Percentiles rank a stretch among this genome's conserved stretches.
Conservation (phyloP, 257 asterid species). For the Mentha longifolia region DNA sequence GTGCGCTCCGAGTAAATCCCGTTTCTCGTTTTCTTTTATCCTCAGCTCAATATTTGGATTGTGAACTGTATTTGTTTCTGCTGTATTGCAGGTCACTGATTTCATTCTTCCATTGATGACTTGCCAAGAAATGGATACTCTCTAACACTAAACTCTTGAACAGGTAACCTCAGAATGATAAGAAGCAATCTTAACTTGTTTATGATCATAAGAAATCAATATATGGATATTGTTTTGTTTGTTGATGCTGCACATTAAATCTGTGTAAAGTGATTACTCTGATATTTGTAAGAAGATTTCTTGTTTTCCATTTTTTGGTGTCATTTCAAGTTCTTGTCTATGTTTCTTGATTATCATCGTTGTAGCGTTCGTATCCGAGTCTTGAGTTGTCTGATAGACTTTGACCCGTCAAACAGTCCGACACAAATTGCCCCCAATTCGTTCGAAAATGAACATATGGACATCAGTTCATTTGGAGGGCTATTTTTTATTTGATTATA, state of each 20-base stretch:
- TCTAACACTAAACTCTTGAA: constrained; percentile 10
- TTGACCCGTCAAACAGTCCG: too few relatives aligned
- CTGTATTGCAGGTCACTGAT: constrained; percentile 12
- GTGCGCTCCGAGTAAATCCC: not conserved
- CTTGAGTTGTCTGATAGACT: not conserved
- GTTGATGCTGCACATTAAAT: constrained; percentile 22
- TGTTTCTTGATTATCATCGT: not conserved
- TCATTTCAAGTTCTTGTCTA: not conserved
- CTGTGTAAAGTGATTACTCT: constrained; percentile 29
- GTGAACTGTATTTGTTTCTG: not conserved
- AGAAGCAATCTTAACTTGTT: constrained; percentile 7
- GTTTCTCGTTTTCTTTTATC: too few relatives aligned
- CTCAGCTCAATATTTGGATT: not conserved
- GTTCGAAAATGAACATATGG: not conserved
- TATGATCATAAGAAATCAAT: constrained; percentile 1
- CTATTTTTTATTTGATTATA: too few relatives aligned
- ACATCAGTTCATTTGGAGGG: not conserved
- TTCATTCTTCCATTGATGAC: not conserved
- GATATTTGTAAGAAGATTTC: not conserved
- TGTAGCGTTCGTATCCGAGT: not conserved
- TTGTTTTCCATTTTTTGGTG: not conserved
- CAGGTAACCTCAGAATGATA: constrained; percentile 5
- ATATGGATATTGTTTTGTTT: constrained; percentile 31
- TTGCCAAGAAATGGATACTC: constrained; percentile 21
- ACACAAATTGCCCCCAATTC: not conserved